Base-by-base conservation (phyloP, 148 eudicot genomes). In the Rhododendron ovatum region DNA sequence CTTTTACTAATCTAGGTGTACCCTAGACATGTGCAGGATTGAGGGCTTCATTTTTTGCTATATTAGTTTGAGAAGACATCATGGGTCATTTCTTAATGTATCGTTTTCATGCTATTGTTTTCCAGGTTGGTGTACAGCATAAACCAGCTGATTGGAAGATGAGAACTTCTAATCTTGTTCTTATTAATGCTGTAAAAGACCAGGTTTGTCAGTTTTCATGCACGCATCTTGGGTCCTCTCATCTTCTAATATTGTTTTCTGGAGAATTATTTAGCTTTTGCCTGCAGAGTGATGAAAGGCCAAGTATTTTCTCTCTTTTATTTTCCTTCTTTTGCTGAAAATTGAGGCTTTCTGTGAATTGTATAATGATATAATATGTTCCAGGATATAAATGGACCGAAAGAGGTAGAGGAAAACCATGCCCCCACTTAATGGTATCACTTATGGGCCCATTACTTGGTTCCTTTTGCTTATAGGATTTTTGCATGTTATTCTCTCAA, bases 111-210 rank as follows among this genome's bases (percentile, higher is more conserved):
- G 24, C 63, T 65, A 55, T 7, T 43, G 41, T 76, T 79, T 50
- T 90, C 85, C 92, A 97, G 99, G 96, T 97, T 88, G 99, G 99
- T 75, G 87, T 94, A 86, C 96, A 92, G 87, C 91, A 92, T 81
- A 93, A 92, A 92, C 95, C 94, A 83, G 90, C 88, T 86, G 96
- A 94, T 87, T 65, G 95, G 91, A 91, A 91, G 89, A 86, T 92
- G 87, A 97, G 92, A 91, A 90, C 93, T 76, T 87, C 92, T 59
- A 97, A 92, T 90, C 93, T 95, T 82, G 92, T 95, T 87, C 91
- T 91, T 87, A 93, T 93, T 77, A 90, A 95, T 89, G 91, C 94
- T 57, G 87, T 65, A 41, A 91, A 93, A 87, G 89, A 93, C 87
- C 94, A 97, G 98, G 99, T 97, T 82, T 87, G 91, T 43, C 12